Conservation (phyloP, 768 basidiomycete species). For the Mycena pura region DNA sequence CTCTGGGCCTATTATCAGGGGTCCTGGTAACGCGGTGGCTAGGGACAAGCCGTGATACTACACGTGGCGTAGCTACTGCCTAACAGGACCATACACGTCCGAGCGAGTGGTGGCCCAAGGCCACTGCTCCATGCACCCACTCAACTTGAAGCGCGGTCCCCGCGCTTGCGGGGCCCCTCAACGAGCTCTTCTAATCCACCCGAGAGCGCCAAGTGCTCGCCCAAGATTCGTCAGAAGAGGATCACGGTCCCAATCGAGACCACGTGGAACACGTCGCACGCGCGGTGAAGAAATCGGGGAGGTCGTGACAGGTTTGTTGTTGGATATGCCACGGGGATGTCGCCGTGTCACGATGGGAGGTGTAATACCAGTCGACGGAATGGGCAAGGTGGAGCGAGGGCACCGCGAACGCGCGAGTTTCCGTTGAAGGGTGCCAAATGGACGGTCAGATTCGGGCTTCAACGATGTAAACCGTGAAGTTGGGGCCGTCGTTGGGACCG, state of each 20-base stretch:
- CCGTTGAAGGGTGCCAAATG: neutral
- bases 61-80: too few species aligned
- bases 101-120: too few species aligned
- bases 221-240: neutral
- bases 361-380: neutral
- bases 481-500: too few species aligned
- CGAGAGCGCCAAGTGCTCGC: neutral
- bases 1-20: too few species aligned
- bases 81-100: too few species aligned
- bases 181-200: neutral
- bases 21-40: too few species aligned
- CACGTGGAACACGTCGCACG: neutral
- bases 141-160: neutral
- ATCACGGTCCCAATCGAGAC: neutral
- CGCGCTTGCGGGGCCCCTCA: neutral
- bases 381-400: neutral
- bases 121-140: neutral
- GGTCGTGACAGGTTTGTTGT: neutral
- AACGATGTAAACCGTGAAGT: neutral
- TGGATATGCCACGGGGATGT: neutral
- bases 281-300: neutral
- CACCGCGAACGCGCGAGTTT: neutral
- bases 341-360: neutral
- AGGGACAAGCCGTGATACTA: too few species aligned
- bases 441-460: neutral